Conservation (phyloP, 805 yeast genomes). For the Pichia manshurica region DNA sequence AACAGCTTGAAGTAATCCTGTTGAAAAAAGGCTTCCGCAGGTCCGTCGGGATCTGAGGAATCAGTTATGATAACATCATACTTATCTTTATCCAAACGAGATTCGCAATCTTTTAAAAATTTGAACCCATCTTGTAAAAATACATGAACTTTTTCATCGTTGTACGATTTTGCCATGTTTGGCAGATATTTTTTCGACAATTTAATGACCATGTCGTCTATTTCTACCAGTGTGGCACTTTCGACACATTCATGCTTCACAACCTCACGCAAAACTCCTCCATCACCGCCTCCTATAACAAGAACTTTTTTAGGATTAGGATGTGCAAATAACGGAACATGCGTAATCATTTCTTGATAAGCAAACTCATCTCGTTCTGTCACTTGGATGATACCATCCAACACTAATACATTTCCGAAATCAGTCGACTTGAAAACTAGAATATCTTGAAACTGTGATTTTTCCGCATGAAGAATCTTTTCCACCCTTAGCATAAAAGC, state of each 20-base stretch:
- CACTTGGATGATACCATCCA: constrained; percentile 87
- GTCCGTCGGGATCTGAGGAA: constrained; percentile 91
- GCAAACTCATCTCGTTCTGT: constrained; percentile 92
- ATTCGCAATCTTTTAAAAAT: constrained; percentile 45
- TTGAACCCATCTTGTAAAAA: constrained; percentile 80
- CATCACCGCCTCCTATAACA: constrained; percentile 95
- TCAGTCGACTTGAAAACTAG: constrained; percentile 67
- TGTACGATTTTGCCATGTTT: constrained; percentile 60
- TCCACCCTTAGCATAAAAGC: constrained; percentile 64
- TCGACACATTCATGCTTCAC: constrained; percentile 60
- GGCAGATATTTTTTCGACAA: constrained; percentile 70
- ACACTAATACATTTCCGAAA: constrained; percentile 82
- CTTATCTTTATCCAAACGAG: constrained; percentile 34
- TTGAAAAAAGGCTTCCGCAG: constrained; percentile 86
- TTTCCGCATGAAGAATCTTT: constrained; percentile 56
- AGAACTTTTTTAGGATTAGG: constrained; percentile 67
- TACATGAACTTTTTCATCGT: constrained; percentile 60
- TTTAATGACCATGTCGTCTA: constrained; percentile 76
- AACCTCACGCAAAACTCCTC: constrained; percentile 87
- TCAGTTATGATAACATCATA: constrained; percentile 87
- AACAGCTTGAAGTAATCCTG: constrained; percentile 67
- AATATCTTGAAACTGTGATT: constrained; percentile 75
- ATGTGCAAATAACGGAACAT: constrained; percentile 75
- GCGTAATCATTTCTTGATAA: constrained; percentile 88
- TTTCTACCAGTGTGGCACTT: constrained; percentile 75